Evolutionary conservation across 129 eudicot species (phyloP), one percentile per base, ranked within the genome.

Genomic region (Artemisia argyi): DNA sequence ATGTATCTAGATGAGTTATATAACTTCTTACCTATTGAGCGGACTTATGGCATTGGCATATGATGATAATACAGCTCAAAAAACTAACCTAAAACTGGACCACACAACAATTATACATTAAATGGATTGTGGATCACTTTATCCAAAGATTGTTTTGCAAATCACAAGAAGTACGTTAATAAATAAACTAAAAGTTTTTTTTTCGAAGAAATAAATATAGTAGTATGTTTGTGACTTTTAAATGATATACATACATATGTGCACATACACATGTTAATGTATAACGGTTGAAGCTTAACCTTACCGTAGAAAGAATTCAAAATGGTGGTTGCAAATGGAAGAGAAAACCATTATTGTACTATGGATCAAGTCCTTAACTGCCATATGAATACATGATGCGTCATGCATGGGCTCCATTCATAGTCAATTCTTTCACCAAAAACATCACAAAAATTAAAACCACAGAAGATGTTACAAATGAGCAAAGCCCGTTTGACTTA

Each of bases 341-440:
- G 68, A 77, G 49, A 62, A 62, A 20, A 39, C 66, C 57, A 76
- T 76, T 69, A 61, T 70, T 77, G 72, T 69, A 61, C 66, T 42
- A 69, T 53, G 72, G 81, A 62, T 65, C 76, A 69, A 48, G 65
- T 61, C 22, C 16, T 56, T 75, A 73, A 26, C 51, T 77, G 75
- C 42, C 7, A 55, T 16, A 48, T 20, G 74, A 48, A 17, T 7
- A 44, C 30, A 48, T 15, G 74, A 67, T 30, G 74, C 15, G 19
- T 55, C 11, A 66, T 61, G 81, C 11, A 66, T 69, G 81, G 81
- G 81, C 76, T 62, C 81, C 81, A 69, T 77, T 65, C 53, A 55
- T 65, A 39, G 76, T 77, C 76, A 52, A 42, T 54, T 61, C 35
- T 61, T 69, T 61, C 76, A 69, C 50, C 35, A 77, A 24, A 77